Percentiles rank a stretch among this genome's conserved stretches.
Evolutionary conservation across 2,329 filamentous ascomycete species (phyloP).

Genomic region (Aurifilum marmelostoma): DNA sequence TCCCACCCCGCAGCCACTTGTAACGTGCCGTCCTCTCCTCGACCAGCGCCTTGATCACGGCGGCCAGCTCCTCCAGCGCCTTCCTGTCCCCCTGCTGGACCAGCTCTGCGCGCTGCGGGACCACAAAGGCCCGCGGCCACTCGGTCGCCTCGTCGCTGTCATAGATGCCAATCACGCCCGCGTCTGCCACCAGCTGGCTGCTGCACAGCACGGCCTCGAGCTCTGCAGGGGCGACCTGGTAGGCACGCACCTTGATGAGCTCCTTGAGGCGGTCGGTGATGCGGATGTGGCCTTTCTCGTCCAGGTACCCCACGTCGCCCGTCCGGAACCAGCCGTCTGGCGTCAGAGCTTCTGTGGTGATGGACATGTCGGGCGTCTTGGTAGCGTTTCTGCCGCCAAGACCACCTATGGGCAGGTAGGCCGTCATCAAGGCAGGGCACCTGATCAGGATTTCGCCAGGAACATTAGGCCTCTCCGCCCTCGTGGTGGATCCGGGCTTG

Average conservation of each 20-base stretch:
- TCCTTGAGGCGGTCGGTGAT: conserved; percentile 76
- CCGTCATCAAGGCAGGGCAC: conserved; percentile 66
- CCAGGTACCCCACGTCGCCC: conserved; percentile 68
- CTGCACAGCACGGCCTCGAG: conserved; percentile 43
- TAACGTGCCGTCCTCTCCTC: conserved; percentile 62
- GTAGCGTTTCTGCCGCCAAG: conserved; percentile 14
- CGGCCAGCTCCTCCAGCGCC: conserved; percentile 48
- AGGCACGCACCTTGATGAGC: conserved; percentile 49
- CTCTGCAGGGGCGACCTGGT: conserved; percentile 49
- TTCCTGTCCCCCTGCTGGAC: conserved; percentile 36
- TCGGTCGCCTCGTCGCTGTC: conserved; percentile 59
- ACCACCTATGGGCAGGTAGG: conserved; percentile 66
- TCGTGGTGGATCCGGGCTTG: conserved; percentile 38
- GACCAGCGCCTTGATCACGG: conserved; percentile 61
- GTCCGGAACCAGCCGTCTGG: conserved; percentile 71
- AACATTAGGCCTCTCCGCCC: conserved; percentile 48
- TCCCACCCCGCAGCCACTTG: conserved; percentile 70
- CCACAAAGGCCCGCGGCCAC: conserved; percentile 60
- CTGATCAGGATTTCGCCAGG: conserved; percentile 69
- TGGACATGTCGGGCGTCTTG: conserved; percentile 40
- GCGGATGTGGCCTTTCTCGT: conserved; percentile 58
- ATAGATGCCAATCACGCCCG: conserved; percentile 59
- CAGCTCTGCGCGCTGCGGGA: conserved; percentile 38
- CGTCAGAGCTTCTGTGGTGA: conserved; percentile 44
- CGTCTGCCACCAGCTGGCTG: conserved; percentile 47